phyloP scores from a whole-genome alignment of 179 eudicot genomes.

The Drosera spatulata region DNA sequence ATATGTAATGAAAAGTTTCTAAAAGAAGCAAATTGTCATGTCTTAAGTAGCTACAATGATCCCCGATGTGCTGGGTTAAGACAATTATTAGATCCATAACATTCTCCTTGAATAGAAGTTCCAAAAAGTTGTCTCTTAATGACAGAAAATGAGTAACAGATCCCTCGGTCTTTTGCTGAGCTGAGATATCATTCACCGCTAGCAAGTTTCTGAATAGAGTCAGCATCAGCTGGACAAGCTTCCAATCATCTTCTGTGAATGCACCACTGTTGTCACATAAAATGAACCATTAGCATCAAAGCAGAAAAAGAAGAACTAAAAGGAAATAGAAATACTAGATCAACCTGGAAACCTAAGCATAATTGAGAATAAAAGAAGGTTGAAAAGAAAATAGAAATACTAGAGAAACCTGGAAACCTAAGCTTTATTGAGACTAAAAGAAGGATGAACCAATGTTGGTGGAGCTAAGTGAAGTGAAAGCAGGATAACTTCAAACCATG shows the following conservation, averaged over 20 bases:
- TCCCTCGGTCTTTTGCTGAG: conserved; percentile 48
- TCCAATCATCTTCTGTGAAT: conserved; percentile 95
- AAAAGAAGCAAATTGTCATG: conserved; percentile 87
- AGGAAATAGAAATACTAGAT: too few relatives aligned
- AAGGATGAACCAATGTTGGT: too few relatives aligned
- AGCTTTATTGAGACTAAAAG: too few relatives aligned
- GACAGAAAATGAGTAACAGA: conserved; percentile 51
- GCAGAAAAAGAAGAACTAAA: neutral
- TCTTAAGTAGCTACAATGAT: conserved; percentile 51
- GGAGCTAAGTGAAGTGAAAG: too few relatives aligned
- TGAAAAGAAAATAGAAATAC: too few relatives aligned
- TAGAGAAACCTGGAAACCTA: too few relatives aligned
- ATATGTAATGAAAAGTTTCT: conserved; percentile 61
- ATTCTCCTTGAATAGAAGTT: conserved; percentile 69
- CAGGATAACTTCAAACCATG: too few relatives aligned
- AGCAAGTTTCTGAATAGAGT: conserved; percentile 81
- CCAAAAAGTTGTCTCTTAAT: conserved; percentile 61
- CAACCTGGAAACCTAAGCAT: too few relatives aligned
- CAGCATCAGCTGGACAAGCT: conserved; percentile 79
- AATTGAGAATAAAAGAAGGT: too few relatives aligned
- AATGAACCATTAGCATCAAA: neutral
- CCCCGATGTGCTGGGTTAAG: conserved; percentile 70
- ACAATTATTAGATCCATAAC: conserved; percentile 79
- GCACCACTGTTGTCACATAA: conserved; percentile 36
- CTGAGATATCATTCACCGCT: conserved; percentile 71